A percentile compares a stretch with the other conserved stretches of the same genome.
Conservation (phyloP, 2,329 filamentous ascomycete species). For the Pseudonectria foliicola region DNA sequence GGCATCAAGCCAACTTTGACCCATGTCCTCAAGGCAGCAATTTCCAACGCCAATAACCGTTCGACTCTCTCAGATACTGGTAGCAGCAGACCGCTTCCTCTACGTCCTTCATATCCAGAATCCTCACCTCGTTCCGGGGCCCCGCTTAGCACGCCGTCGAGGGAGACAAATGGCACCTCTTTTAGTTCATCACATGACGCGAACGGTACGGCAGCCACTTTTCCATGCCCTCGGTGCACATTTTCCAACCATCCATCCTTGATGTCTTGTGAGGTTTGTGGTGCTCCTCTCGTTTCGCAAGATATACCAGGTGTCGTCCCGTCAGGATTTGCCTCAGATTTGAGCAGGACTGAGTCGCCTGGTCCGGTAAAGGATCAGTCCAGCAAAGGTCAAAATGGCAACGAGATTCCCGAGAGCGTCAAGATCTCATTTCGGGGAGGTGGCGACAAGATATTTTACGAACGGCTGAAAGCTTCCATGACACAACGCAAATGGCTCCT, state of each 20-base stretch:
- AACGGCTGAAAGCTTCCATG: constrained; percentile 79
- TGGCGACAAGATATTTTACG: constrained; percentile 84
- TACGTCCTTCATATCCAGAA: constrained; percentile 18
- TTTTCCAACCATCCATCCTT: constrained; percentile 90
- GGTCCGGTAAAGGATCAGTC: constrained; percentile 54
- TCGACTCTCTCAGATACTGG: constrained; percentile 11
- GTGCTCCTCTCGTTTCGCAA: constrained; percentile 61
- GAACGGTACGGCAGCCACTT: constrained; percentile 29
- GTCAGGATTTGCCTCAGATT: constrained; percentile 30
- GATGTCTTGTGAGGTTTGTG: constrained; percentile 83
- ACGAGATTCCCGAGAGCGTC: constrained; percentile 64
- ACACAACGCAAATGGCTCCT: constrained; percentile 94
- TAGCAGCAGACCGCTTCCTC: constrained; percentile 20
- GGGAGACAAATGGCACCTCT: neutral
- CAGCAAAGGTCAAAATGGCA: constrained; percentile 24
- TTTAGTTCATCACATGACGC: constrained; percentile 2
- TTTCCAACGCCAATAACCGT: constrained; percentile 62
- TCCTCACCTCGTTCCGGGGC: constrained; percentile 7
- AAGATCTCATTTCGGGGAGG: constrained; percentile 89
- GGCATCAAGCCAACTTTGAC: constrained; percentile 86
- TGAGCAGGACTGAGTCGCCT: constrained; percentile 62
- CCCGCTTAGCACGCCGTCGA: constrained; percentile 2
- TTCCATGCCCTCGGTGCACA: constrained; percentile 80
- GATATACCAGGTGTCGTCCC: constrained; percentile 29
- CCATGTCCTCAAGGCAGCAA: constrained; percentile 78